Evolutionary conservation across 805 yeast species (phyloP).

Genomic region (Candida takata): DNA sequence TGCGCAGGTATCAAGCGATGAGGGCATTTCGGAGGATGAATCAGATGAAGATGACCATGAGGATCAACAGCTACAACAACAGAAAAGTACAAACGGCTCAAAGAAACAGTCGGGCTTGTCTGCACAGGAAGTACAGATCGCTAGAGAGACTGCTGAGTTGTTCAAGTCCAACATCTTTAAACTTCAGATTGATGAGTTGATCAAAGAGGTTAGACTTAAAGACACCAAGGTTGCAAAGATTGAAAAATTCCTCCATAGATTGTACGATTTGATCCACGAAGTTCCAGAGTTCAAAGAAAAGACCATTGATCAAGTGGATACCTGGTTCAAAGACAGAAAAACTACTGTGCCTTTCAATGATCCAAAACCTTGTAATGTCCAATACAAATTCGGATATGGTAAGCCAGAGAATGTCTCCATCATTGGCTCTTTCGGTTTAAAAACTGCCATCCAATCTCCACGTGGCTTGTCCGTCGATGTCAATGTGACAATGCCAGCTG

Average conservation of each 20-base stretch:
- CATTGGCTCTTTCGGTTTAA: constrained; percentile 85
- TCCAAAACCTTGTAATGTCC: constrained; percentile 71
- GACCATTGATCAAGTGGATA: constrained; percentile 53
- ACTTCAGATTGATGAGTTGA: constrained; percentile 85
- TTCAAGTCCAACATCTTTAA: constrained; percentile 95
- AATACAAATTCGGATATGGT: constrained; percentile 62
- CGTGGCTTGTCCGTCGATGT: constrained; percentile 68
- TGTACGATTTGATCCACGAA: constrained; percentile 60
- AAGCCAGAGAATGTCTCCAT: constrained; percentile 72
- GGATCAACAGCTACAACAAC: constrained; percentile 21
- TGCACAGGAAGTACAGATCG: constrained; percentile 83
- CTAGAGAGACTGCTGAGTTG: constrained; percentile 88
- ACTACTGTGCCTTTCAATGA: constrained; percentile 81
- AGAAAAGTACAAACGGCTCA: constrained; percentile 5
- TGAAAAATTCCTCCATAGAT: constrained; percentile 68
- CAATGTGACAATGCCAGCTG: constrained; percentile 72
- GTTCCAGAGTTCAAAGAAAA: constrained; percentile 51
- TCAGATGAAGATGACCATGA: constrained; percentile 27
- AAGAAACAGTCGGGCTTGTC: constrained; percentile 31
- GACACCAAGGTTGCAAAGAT: constrained; percentile 58
- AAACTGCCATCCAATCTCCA: constrained; percentile 65
- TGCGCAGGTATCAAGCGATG: constrained; percentile 6
- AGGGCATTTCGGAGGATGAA: constrained; percentile 13
- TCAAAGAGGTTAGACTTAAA: constrained; percentile 72
- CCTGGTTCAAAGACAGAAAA: constrained; percentile 41